phyloP scores from a whole-genome alignment of 192 early-diverging fungal species.

The Entomortierella beljakovae region DNA sequence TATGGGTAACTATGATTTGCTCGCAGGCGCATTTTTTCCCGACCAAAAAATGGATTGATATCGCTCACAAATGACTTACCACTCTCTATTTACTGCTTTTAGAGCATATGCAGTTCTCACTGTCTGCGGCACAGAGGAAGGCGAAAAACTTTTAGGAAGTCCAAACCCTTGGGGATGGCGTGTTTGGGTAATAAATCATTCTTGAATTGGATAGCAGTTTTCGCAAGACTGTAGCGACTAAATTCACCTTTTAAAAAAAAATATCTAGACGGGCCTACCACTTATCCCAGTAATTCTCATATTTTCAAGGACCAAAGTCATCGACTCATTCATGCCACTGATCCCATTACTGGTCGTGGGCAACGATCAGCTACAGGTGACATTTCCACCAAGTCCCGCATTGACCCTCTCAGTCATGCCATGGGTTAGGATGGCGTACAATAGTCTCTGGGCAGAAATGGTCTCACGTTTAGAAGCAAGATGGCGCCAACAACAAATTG shows the following conservation, averaged over 20 bases:
- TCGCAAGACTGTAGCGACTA: no score
- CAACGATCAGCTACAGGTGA: slow-evolving; percentile 64
- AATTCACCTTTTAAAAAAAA: no score
- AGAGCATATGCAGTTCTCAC: slow-evolving; percentile 75
- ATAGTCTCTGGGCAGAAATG: slow-evolving; percentile 63
- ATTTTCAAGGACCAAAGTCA: slow-evolving; percentile 67
- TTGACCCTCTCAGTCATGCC: slow-evolving; percentile 71
- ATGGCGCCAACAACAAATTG: slow-evolving; percentile 64
- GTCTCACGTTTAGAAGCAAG: slow-evolving; percentile 65
- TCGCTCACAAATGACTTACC: neutral
- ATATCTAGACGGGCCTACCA: slow-evolving; percentile 52
- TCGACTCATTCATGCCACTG: slow-evolving; percentile 71
- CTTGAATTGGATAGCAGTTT: slow-evolving; percentile 25
- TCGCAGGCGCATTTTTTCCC: neutral
- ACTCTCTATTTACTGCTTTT: neutral
- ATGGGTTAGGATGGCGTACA: slow-evolving; percentile 69
- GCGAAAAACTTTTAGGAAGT: slow-evolving; percentile 65
- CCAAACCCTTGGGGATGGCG: slow-evolving; percentile 70
- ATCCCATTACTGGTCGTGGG: slow-evolving; percentile 68
- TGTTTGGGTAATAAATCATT: slow-evolving; percentile 71
- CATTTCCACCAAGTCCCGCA: slow-evolving; percentile 72
- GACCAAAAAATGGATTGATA: no score
- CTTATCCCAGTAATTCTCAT: slow-evolving; percentile 73
- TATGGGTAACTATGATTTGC: slow-evolving; percentile 60
- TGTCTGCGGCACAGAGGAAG: slow-evolving; percentile 73